phyloP scores from a whole-genome alignment of 148 eudicot genomes.

The Camellia lanceoleosa region DNA sequence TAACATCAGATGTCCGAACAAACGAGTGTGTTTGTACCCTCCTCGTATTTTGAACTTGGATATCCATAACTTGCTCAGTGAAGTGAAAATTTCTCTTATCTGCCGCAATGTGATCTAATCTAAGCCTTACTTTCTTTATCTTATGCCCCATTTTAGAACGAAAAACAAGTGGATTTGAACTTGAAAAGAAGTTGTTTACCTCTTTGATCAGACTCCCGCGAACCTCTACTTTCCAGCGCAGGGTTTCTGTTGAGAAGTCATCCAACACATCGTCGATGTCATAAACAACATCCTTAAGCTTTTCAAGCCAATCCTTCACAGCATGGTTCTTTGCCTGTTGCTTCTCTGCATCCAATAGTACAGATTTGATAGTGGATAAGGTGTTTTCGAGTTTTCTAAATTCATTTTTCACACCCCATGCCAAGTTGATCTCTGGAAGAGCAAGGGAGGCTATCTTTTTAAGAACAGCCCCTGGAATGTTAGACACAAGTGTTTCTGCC shows the following conservation, averaged over 20 bases:
- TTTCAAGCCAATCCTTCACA: slow-evolving; percentile 5
- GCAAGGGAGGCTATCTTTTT: background rate
- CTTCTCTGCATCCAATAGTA: slow-evolving; percentile 21
- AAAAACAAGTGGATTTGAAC: background rate
- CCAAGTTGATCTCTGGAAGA: background rate
- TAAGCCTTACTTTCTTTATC: slow-evolving; percentile 15
- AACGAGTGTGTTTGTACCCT: slow-evolving; percentile 19
- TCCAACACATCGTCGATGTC: slow-evolving; percentile 35
- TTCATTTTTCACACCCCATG: background rate
- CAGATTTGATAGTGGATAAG: slow-evolving; percentile 5
- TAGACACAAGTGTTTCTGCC: background rate
- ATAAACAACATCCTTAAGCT: slow-evolving; percentile 22
- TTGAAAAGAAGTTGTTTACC: slow-evolving; percentile 17
- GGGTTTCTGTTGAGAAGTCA: slow-evolving; percentile 16
- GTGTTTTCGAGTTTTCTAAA: slow-evolving; percentile 6
- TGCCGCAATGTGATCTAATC: slow-evolving; percentile 7
- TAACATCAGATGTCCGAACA: background rate
- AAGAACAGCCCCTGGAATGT: background rate
- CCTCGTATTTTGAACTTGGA: background rate
- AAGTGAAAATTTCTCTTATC: slow-evolving; percentile 10
- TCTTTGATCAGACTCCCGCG: background rate
- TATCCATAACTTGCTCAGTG: slow-evolving; percentile 9
- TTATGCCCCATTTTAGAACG: slow-evolving; percentile 1
- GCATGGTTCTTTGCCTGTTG: background rate
- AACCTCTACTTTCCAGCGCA: background rate